A percentile compares a stretch with the other conserved stretches of the same genome.
These are phyloP conservation scores for Mycocentrospora acerina DNA, from an alignment of 2,329 filamentous ascomycete genomes.

Conservation along the genomic window DNA sequence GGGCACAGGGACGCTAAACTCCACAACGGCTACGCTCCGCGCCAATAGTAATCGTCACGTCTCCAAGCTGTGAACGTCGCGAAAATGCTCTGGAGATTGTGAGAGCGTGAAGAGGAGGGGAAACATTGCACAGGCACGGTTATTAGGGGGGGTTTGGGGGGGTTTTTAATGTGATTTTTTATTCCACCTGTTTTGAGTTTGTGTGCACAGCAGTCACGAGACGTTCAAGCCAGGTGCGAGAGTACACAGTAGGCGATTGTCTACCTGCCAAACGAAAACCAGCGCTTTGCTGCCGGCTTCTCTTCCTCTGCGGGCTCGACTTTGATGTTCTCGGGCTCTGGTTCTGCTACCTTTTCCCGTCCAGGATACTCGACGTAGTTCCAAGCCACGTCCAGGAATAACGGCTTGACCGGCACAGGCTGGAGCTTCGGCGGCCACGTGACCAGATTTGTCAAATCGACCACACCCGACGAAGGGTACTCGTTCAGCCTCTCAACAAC, in stretches of 20 bases:
- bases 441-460: conserved; percentile 79
- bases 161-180: neutral
- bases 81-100: neutral
- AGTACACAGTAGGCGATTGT: neutral
- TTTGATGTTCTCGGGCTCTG: conserved; percentile 25
- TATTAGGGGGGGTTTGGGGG: too few relatives aligned
- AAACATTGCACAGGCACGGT: neutral
- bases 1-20: too few relatives aligned
- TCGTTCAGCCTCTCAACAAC: conserved; percentile 74
- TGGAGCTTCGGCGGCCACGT: conserved; percentile 82
- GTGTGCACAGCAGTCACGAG: too few relatives aligned
- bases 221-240: too few relatives aligned
- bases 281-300: conserved; percentile 49
- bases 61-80: neutral
- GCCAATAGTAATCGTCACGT: too few relatives aligned
- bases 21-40: too few relatives aligned
- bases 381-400: conserved; percentile 96
- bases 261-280: conserved; percentile 54
- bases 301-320: conserved; percentile 33
- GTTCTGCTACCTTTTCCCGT: conserved; percentile 44
- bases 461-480: conserved; percentile 66
- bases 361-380: conserved; percentile 94
- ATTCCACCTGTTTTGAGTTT: neutral
- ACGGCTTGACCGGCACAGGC: conserved; percentile 84
- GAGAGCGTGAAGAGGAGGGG: neutral